Conservation (phyloP, 2,329 filamentous ascomycete species). For the Xylaria polymorpha region DNA sequence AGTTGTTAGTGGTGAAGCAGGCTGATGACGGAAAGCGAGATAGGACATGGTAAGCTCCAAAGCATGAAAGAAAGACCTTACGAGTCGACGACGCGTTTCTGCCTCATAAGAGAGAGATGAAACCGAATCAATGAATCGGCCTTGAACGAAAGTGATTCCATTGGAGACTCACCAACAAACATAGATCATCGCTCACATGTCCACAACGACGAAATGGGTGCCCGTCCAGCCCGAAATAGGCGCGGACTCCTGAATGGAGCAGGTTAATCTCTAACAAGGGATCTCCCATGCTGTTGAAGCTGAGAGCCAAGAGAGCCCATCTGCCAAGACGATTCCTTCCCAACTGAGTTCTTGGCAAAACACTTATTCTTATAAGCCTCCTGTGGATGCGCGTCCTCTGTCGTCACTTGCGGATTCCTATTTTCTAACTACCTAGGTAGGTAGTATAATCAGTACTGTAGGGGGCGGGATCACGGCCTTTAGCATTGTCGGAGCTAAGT, state of each 20-base stretch:
- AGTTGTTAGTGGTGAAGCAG: not conserved
- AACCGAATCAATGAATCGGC: not conserved
- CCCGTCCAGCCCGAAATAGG: slow-evolving; percentile 7
- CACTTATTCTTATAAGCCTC: not conserved
- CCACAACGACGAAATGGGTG: slow-evolving; percentile 6
- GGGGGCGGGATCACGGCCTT: not conserved
- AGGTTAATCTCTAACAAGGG: slow-evolving; percentile 11
- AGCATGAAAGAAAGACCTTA: slow-evolving; percentile 14
- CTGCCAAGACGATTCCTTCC: slow-evolving; percentile 20
- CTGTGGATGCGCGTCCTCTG: not conserved
- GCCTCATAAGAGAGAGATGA: slow-evolving; percentile 2
- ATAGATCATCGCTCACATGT: slow-evolving; percentile 9
- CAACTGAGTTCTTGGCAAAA: not conserved
- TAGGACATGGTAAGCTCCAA: slow-evolving; percentile 5
- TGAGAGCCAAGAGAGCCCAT: slow-evolving; percentile 11
- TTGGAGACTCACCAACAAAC: not conserved
- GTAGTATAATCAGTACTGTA: not conserved
- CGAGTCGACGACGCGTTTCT: slow-evolving; percentile 16
- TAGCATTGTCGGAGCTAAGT: not conserved
- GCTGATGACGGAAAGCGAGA: slow-evolving; percentile 19
- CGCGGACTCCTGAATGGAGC: not conserved
- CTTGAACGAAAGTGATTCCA: slow-evolving; percentile 4
- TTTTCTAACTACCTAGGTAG: not conserved
- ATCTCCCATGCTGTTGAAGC: slow-evolving; percentile 14
- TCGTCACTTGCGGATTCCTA: slow-evolving; percentile 14